These are phyloP conservation scores for Vicia sativa DNA, from an alignment of 306 rosid species.

Conservation along the genomic window DNA sequence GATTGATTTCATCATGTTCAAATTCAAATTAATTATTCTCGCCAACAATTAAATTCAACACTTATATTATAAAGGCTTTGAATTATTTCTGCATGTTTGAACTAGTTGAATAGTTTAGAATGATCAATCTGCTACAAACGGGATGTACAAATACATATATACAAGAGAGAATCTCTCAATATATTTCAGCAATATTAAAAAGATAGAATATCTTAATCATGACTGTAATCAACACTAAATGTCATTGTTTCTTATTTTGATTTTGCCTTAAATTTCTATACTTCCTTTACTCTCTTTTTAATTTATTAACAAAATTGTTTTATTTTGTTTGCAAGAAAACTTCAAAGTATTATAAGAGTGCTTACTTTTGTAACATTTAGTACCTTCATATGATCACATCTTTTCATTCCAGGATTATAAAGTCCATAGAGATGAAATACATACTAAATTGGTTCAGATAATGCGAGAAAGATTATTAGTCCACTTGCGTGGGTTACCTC, in stretches of 20 bases:
- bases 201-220: not conserved
- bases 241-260: constrained; percentile 3
- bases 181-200: not conserved
- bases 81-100: constrained; percentile 3
- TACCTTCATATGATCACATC: not conserved
- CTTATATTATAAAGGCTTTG: constrained; percentile 13
- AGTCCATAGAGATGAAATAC: constrained; percentile 97
- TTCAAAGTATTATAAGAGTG: constrained; percentile 29
- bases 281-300: not conserved
- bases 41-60: not conserved
- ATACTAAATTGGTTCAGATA: constrained; percentile 94
- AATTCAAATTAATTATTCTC: constrained; percentile 1
- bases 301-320: not conserved
- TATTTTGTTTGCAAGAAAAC: constrained; percentile 23
- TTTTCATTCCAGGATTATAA: constrained; percentile 75
- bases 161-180: not conserved
- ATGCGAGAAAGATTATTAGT: constrained; percentile 96
- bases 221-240: not conserved
- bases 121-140: not conserved
- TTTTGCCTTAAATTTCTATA: constrained; percentile 3
- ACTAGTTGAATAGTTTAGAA: not conserved
- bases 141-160: not conserved
- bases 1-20: not conserved
- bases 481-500: constrained; percentile 90
- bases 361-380: constrained; percentile 30